Base-by-base conservation (phyloP, 129 eudicot genomes). In the Dittrichia graveolens region DNA sequence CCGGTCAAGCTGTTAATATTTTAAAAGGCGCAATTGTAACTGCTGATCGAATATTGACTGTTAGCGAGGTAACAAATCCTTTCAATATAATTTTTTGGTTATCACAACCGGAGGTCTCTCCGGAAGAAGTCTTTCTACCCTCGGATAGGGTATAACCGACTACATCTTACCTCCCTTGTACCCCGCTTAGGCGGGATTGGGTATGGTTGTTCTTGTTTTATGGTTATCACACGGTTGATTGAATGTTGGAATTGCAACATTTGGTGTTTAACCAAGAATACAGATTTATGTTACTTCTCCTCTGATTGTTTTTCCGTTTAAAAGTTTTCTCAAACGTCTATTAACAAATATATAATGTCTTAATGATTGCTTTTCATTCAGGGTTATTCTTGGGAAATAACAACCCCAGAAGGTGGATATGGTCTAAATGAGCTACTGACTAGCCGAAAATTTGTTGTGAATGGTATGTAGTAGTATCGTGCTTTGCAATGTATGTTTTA, bases 1-100 rank as follows among this genome's bases (percentile, higher is more conserved):
- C 95, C 39, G 99, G 99, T 81, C 91, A 90, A 83, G 97, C 99
- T 63, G 99, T 95, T 72, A 95, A 95, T 72, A 72, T 91, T 75
- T 75, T 95, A 55, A 95, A 95, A 91, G 93, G 97, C 67, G 99
- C 99, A 61, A 74, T 95, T 60, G 99, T 91, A 62, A 91, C 97
- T 12, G 88, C 97, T 15, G 99, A 95, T 59, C 79, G 99, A 56
- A 86, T 95, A 73, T 81, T 95, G 68, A 91, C 99, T 65, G 99
- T 95, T 57, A 95, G 99, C 83, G 85, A 94, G 97, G 99, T 94
- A 71, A 65, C 38, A 2, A 75, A 65, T 58, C 65, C 48, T 35
- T 65, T 44, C 46, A 18, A 39, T 16, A 50, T 15, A 58, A 13
- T n/a, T 57, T 47, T 67, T 16, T 67, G 61, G 39, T 66, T 50